Evolutionary conservation across 805 yeast genomes (phyloP).

Genomic region (Torulaspora microellipsoides): DNA sequence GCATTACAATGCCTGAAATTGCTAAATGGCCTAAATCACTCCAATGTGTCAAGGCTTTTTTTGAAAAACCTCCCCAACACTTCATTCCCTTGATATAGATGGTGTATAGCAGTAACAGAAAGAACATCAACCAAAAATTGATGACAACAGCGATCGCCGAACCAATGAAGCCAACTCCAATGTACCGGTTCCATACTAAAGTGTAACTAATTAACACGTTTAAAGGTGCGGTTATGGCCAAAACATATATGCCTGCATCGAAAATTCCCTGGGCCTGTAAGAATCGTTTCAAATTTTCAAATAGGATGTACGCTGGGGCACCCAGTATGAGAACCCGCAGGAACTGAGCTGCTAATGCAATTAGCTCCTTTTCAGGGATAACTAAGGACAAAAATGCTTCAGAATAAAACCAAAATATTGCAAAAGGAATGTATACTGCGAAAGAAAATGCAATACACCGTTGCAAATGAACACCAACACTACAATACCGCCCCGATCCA

Average conservation of each 20-base stretch:
- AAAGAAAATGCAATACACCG: constrained; percentile 64
- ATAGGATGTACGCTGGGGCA: constrained; percentile 71
- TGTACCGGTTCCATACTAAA: constrained; percentile 63
- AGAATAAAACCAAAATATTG: constrained; percentile 61
- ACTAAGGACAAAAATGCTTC: constrained; percentile 38
- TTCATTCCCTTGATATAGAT: constrained; percentile 54
- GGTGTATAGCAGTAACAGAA: constrained; percentile 52
- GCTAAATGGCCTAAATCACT: constrained; percentile 55
- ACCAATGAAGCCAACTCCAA: constrained; percentile 75
- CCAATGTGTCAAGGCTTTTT: constrained; percentile 52
- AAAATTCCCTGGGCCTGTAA: constrained; percentile 84
- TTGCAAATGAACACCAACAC: constrained; percentile 73
- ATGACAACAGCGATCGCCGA: constrained; percentile 75
- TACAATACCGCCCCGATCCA: constrained; percentile 65
- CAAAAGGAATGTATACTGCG: constrained; percentile 47
- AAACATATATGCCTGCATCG: constrained; percentile 74
- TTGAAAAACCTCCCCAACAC: constrained; percentile 65
- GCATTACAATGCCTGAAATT: constrained; percentile 70
- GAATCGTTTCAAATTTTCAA: constrained; percentile 77
- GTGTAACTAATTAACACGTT: constrained; percentile 63
- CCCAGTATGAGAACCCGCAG: constrained; percentile 58
- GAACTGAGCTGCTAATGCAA: constrained; percentile 52
- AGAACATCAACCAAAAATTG: constrained; percentile 67
- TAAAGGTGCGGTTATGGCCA: constrained; percentile 63
- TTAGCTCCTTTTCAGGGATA: constrained; percentile 53